Base-by-base conservation (phyloP, 2,329 filamentous ascomycete genomes). In the Fusarium albidum region DNA sequence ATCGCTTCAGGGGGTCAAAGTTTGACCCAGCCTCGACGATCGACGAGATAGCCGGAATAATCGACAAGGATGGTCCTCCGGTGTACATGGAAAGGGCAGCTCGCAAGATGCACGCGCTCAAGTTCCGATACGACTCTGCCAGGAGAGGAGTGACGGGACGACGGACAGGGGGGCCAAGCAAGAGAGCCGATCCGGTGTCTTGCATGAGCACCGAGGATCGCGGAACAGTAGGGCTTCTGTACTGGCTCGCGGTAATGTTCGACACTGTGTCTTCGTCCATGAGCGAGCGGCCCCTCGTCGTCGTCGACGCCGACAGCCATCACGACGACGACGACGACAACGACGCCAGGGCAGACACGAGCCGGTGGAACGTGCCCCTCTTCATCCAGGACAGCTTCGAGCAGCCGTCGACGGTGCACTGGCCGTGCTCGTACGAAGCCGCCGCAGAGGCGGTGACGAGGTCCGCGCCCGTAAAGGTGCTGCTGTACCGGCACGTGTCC, bases 211-310 rank as follows among this genome's bases (percentile, higher is more conserved):
- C 37, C 2, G 48, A 63, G 32, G 71, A 76, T 6, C 66, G 67
- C 7, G 66, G 75, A 10, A 84, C 83, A 0, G 72, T 85, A 21
- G 75, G 80, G 11, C 68, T 85, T 10, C 63, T 85, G 3, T 85
- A 81, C 61, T 86, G 83, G 83, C 70, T 86, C 13, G 80, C 79
- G 0, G 72, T 84, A 38, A 85, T 85, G 82, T 81, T 83, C 40
- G 82, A 85, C 60, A 85, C 82, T 0, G 68, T 84, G 9, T 82
- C 79, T 0, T 77, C 82, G 0, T 80, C 81, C 2, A 82, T 85
- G 73, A 75, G 79, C 28, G 57, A 69, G 52, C 57, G 68, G 18
- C 65, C 68, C 0, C 65, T 75, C 5, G 71, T 73, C 0, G 68
- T 77, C 3, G 63, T 68, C 1, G 74, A 76, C 37, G 71, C 75